Percentiles rank a stretch among this genome's conserved stretches.
Evolutionary conservation across 1,284 basidiomycete species (phyloP).

Genomic region (Ustilago lituana): DNA sequence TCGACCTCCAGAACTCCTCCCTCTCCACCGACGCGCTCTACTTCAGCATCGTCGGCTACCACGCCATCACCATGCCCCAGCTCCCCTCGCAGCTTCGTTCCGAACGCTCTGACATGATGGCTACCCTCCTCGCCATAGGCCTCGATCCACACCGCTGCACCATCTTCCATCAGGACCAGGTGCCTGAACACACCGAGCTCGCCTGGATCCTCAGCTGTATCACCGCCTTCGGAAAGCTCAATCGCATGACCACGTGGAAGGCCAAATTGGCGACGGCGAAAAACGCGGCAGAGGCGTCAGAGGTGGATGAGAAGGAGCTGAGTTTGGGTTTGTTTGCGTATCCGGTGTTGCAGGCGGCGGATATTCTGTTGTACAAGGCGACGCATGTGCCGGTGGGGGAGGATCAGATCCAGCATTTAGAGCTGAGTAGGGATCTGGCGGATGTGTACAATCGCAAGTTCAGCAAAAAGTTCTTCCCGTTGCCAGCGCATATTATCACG

Average conservation of each 20-base stretch:
- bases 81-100: slow-evolving; percentile 32
- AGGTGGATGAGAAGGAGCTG: slow-evolving; percentile 82
- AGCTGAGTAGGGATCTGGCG: slow-evolving; percentile 84
- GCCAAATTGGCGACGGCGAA: slow-evolving; percentile 79
- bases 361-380: slow-evolving; percentile 87
- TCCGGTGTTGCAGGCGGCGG: slow-evolving; percentile 91
- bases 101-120: slow-evolving; percentile 78
- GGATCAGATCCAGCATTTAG: slow-evolving; percentile 92
- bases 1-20: slow-evolving; percentile 75
- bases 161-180: slow-evolving; percentile 89
- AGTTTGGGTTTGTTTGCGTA: slow-evolving; percentile 89
- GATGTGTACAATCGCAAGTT: slow-evolving; percentile 79
- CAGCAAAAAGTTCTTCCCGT: slow-evolving; percentile 73
- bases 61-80: slow-evolving; percentile 69
- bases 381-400: slow-evolving; percentile 95
- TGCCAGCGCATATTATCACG: slow-evolving; percentile 80
- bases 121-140: slow-evolving; percentile 83
- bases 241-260: slow-evolving; percentile 97
- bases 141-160: slow-evolving; percentile 80
- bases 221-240: slow-evolving; percentile 81
- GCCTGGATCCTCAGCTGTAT: slow-evolving; percentile 90
- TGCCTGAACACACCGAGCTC: slow-evolving; percentile 85
- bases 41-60: slow-evolving; percentile 85
- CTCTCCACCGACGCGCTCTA: slow-evolving; percentile 70
- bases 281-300: slow-evolving; percentile 74